Evolutionary conservation across 2,329 filamentous ascomycete genomes (phyloP).

Genomic region (Colletotrichum spaethianum): DNA sequence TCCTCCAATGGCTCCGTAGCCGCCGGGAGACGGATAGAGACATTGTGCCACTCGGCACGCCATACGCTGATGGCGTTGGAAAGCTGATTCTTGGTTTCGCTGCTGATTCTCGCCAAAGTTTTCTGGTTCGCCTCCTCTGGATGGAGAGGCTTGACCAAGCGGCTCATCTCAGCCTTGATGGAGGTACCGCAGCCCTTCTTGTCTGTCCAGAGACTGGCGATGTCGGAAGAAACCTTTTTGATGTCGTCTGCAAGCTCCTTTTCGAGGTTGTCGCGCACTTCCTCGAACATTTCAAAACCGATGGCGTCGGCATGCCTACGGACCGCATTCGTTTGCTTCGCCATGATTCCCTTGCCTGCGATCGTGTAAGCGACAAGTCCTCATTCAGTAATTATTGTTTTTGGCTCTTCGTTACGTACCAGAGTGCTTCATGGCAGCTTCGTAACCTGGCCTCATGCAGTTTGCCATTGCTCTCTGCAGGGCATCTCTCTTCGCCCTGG

Average conservation of each 20-base stretch:
- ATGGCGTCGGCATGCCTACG: background rate
- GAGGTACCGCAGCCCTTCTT: background rate
- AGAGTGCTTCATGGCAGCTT: background rate
- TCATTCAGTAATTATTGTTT: background rate
- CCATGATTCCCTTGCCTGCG: conserved; percentile 20
- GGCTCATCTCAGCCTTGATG: background rate
- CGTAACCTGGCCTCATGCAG: conserved; percentile 15
- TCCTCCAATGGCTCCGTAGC: background rate
- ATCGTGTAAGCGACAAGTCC: background rate
- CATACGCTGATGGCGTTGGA: background rate
- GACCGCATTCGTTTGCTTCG: background rate
- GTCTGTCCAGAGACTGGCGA: background rate
- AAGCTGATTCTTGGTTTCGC: background rate
- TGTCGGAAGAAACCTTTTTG: background rate
- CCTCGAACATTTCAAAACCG: conserved; percentile 5
- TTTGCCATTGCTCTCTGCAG: background rate
- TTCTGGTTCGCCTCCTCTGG: background rate
- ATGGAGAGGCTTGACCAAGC: background rate
- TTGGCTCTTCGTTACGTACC: background rate
- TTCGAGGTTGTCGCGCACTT: conserved; percentile 5
- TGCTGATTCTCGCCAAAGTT: background rate
- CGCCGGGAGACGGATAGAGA: background rate
- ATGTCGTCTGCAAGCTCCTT: background rate
- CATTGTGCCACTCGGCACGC: background rate
- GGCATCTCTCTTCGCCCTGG: background rate